Conservation (phyloP, 78 protist species). For the Cavenderia fasciculata region DNA sequence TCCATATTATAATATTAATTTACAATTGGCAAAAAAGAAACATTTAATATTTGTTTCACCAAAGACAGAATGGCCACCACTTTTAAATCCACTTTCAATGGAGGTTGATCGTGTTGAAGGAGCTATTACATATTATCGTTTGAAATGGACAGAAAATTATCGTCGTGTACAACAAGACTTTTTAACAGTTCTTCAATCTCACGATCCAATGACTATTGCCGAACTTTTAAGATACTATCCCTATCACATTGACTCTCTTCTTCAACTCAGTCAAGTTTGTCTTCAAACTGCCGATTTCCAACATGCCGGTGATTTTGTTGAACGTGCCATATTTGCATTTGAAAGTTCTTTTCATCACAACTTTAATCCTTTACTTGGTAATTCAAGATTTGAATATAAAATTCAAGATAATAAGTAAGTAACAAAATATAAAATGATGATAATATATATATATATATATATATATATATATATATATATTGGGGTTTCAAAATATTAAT, state of each 20-base stretch:
- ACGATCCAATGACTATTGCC: slow-evolving; percentile 48
- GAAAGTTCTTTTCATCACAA: slow-evolving; percentile 53
- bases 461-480: background rate
- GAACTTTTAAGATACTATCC: slow-evolving; percentile 43
- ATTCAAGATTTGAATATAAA: slow-evolving; percentile 64
- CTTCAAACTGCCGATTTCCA: slow-evolving; percentile 61
- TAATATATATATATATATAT: background rate
- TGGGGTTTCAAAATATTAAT: too few relatives aligned
- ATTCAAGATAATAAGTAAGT: slow-evolving; percentile 40
- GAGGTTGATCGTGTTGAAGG: slow-evolving; percentile 5
- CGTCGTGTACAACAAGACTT: slow-evolving; percentile 39
- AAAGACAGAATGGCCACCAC: slow-evolving; percentile 51
- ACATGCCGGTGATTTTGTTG: slow-evolving; percentile 73
- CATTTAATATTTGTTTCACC: slow-evolving; percentile 31
- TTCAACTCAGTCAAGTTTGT: slow-evolving; percentile 71
- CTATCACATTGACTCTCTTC: slow-evolving; percentile 70
- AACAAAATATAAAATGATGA: background rate
- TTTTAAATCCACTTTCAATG: slow-evolving; percentile 21
- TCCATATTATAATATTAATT: too few relatives aligned
- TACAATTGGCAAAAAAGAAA: slow-evolving; percentile 36
- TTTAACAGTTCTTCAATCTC: slow-evolving; percentile 23
- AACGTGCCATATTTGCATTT: slow-evolving; percentile 77
- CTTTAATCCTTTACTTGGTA: slow-evolving; percentile 48
- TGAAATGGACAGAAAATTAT: slow-evolving; percentile 49
- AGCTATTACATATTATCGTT: slow-evolving; percentile 4